Evolutionary conservation across 768 basidiomycete species (phyloP), one percentile per base, ranked within the genome.

Genomic region (Rhizopogon vesiculosus): DNA sequence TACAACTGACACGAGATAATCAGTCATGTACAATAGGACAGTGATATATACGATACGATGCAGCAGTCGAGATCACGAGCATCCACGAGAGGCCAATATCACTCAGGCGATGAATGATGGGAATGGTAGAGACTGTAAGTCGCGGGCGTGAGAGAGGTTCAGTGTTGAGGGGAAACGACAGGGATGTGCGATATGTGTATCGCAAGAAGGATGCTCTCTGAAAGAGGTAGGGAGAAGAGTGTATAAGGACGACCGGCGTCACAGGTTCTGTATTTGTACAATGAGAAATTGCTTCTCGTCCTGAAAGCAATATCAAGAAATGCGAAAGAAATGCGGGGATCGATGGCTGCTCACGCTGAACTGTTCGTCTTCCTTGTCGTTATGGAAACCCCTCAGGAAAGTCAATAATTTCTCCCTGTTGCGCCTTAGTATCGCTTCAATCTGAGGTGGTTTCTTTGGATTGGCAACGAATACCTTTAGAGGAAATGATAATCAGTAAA

Each of bases 281-380:
- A 98, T 92, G 64, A 97, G 79, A 76, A 96, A 98, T 62, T 93
- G 91, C 68, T 98, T 98, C 81, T 98, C 94, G 69, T 98, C 85
- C 84, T 85, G 61, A 15, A 42, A 19, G 12, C 43, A 38, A 46
- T 46, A 44, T 57, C 46, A 57, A n/a, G 6, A 35, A 33, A 46
- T 55, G 29, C 38, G 1, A 28, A 51, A 25, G 10, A 38, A n/a
- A 28, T 50, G 13, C 38, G 19, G 6, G 28, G 15, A 7, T 19
- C 22, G 29, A 35, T 12, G 35, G 31, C 12, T 42, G 70, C 81
- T 62, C 61, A 85, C 93, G 62, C 84, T 93, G 72, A 96, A 98
- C 76, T 98, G 94, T 67, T 97, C 96, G 72, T 98, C 93, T 72
- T 98, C 96, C 71, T 97, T 96, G 72, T 99, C 97, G 66, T 97